phyloP scores from a whole-genome alignment of 345 rosid species.

The Hevea brasiliensis region DNA sequence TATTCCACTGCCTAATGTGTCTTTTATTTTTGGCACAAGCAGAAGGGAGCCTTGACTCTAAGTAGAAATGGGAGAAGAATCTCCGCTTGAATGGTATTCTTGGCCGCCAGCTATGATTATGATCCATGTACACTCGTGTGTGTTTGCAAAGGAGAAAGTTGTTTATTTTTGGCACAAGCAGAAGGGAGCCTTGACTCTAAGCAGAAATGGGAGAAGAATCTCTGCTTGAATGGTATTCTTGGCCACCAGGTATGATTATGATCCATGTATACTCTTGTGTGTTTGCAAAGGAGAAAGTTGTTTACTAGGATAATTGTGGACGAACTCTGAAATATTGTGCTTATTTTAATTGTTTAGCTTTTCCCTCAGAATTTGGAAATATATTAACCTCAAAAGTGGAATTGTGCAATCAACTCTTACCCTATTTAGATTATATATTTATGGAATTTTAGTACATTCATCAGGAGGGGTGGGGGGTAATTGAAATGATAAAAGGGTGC shows the following conservation, averaged over 20 bases:
- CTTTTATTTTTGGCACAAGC: constrained; percentile 78
- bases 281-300: too few relatives aligned
- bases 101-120: constrained; percentile 81
- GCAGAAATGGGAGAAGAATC: constrained; percentile 73
- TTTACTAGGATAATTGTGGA: background rate
- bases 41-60: constrained; percentile 82
- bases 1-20: constrained; percentile 63
- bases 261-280: background rate
- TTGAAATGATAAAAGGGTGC: too few relatives aligned
- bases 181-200: constrained; percentile 84
- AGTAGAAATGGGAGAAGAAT: constrained; percentile 70
- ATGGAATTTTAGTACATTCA: too few relatives aligned
- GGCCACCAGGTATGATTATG: constrained; percentile 76
- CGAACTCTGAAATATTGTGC: background rate
- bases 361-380: background rate
- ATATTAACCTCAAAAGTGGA: too few relatives aligned
- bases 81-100: constrained; percentile 81
- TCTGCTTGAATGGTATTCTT: constrained; percentile 81
- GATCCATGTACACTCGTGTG: background rate
- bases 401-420: too few relatives aligned
- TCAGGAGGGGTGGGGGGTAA: too few relatives aligned
- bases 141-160: background rate
- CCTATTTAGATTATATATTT: too few relatives aligned
- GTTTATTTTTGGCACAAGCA: constrained; percentile 77
- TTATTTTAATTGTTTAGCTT: background rate